phyloP scores from a whole-genome alignment of 148 eudicot genomes.

The Bassia scoparia region DNA sequence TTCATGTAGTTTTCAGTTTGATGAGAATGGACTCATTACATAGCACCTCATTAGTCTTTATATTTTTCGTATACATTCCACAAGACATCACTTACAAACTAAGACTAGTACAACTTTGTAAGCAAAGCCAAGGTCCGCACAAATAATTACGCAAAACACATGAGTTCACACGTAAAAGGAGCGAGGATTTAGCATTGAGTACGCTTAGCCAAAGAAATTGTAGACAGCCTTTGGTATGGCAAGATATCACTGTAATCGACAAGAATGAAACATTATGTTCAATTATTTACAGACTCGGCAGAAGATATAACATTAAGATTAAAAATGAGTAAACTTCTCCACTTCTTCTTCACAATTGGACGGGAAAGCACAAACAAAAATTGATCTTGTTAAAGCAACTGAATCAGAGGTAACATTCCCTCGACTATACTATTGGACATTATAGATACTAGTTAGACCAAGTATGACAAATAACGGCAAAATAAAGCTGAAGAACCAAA shows the following conservation, averaged over 20 bases:
- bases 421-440: constrained; percentile 7
- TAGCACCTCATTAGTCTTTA: too few species aligned
- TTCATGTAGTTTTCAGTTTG: too few species aligned
- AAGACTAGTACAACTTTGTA: too few species aligned
- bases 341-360: background rate
- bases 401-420: constrained; percentile 16
- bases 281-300: constrained; percentile 12
- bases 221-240: background rate
- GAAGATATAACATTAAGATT: constrained; percentile 27
- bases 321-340: constrained; percentile 11
- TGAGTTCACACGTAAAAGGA: too few species aligned
- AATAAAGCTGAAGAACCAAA: background rate
- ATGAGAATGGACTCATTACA: too few species aligned
- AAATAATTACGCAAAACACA: too few species aligned
- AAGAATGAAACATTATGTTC: background rate
- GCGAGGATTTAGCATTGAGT: too few species aligned
- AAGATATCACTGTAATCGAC: background rate
- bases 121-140: too few species aligned
- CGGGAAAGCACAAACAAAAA: constrained; percentile 7
- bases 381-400: constrained; percentile 32
- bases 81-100: too few species aligned
- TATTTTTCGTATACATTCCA: too few species aligned
- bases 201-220: too few species aligned
- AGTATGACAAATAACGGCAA: background rate
- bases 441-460: background rate